Base-by-base conservation (phyloP, 371 early-diverging fungal species). In the Mortierella sp. region DNA sequence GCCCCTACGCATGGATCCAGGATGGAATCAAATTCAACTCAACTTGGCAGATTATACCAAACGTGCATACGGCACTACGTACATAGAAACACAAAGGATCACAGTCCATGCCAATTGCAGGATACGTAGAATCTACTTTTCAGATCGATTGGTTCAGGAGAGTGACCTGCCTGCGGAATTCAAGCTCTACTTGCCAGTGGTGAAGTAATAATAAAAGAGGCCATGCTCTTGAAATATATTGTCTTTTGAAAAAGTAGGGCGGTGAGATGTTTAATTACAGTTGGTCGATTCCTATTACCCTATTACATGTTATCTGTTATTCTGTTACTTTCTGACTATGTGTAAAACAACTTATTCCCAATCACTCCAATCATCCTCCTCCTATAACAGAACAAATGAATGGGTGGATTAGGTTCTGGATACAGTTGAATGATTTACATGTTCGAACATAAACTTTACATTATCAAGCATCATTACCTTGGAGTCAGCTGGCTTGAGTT, bases 21-120 rank as follows among this genome's bases (percentile, higher is more conserved):
- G 96, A 9, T 98, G 98, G 98, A 98, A 98, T 84, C 96, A 97
- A 78, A 90, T 98, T 70, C 92, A 94, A 57, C 88, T 97, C 78
- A 94, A 98, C 80, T 76, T 98, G 66, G 90, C 90, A 1, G 96
- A 96, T 75, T 94, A 94, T 79, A 94, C 95, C 2, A 90, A 93
- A 51, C 91, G 94, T 26, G 94, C 94, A 0, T 98, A 96, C 84
- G 97, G 96, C 28, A 95, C 97, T 30, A 90, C 92, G 66, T 96
- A 96, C 84, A 92, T 90, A 43, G 97, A 97, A 83, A 96, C 96
- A 0, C 86, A 90, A 49, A 88, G 97, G 45, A 93, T 97, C 47
- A 95, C 94, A 49, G 88, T 98, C 37, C 97, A 98, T 84, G 97
- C 98, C 65, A 97, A 94, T 83, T 95, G 95, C 75, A 86, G 96